Base-by-base conservation (phyloP, 1,139 yeast genomes). In the Pichia sp. region DNA sequence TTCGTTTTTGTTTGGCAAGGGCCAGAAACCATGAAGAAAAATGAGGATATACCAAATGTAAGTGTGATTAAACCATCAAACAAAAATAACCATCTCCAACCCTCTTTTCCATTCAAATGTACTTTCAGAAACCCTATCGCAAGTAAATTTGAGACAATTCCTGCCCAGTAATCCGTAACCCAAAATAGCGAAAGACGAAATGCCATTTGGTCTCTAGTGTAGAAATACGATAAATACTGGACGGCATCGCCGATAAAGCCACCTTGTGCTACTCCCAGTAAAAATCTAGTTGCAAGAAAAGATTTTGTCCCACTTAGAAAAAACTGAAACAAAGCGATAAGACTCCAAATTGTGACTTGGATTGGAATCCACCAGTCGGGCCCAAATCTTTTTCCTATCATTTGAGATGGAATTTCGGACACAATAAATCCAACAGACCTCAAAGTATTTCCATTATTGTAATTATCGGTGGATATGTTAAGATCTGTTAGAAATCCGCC, bases 31-130 rank as follows among this genome's bases (percentile, higher is more conserved):
- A 85, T 82, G 55, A 75, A 66, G 62, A 76, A 80, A 52, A 69
- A 76, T 1, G 82, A 70, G 19, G 70, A 62, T 40, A 83, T 48
- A 0, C 89, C 90, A 61, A 85, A 73, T 2, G 64, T 28, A 5
- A 84, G 65, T 1, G 89, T 82, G 50, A 82, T 62, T 2, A 75
- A 52, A 1, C 90, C 90, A 62, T 84, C 90, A 49, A 85, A 69
- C 25, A 85, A 62, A 60, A 84, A 85, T 23, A 85, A 67, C 83
- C 84, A 83, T 58, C 77, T 71, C 87, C 87, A 83, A 21, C 87
- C 87, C 36, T 66, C 69, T 55, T 68, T 60, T 2, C 75, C 70
- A 36, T 74, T 64, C 63, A 78, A 66, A 52, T 72, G 72, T n/a
- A n/a, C n/a, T n/a, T n/a, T n/a, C 46, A 80, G 66, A 23, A 78